Evolutionary conservation across 306 rosid genomes (phyloP), one percentile per base, ranked within the genome.

Genomic region (Myrica gale): DNA sequence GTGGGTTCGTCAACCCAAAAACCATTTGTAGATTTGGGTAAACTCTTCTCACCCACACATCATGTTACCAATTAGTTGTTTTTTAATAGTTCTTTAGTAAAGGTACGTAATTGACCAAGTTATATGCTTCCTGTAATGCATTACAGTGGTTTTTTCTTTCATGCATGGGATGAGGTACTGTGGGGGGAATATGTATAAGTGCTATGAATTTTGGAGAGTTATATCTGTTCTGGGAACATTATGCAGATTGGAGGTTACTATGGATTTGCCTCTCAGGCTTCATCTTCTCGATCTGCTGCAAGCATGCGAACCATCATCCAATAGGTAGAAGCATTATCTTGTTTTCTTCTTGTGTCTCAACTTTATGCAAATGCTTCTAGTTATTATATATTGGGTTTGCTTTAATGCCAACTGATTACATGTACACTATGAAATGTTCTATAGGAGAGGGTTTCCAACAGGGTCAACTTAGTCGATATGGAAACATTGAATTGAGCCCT

Each of bases 401-500:
- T 52, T 50, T 92, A 3, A 67, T 67, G 83, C 90, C 88, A 43
- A 90, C 96, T 9, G 97, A 90, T 87, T 89, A 80, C 81, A 90
- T 92, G 98, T 95, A 88, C 73, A 45, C 75, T 0, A 79, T 73
- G 72, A 92, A 89, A 82, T 82, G 91, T 21, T 2, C 72, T 5
- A 67, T 39, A 32, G 89, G 84, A 17, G 89, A 76, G 15, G 71
- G 17, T 57, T 95, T 89, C 58, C 75, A 71, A 76, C 68, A 78
- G 44, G 97, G 96, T 19, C 88, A 83, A 6, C 83, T 95, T 12
- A 77, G 23, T 76, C 84, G 65, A 52, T 95, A 84, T 62, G 96
- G 92, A 1, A 87, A 88, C 81, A 84, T 95, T 74, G 85, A 89
- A 72, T 69, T 92, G 0, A 89, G 92, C 79, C 98, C 97, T 7